Base-by-base conservation (phyloP, 169 alveolate genomes). In the Plasmodium vivax region DNA sequence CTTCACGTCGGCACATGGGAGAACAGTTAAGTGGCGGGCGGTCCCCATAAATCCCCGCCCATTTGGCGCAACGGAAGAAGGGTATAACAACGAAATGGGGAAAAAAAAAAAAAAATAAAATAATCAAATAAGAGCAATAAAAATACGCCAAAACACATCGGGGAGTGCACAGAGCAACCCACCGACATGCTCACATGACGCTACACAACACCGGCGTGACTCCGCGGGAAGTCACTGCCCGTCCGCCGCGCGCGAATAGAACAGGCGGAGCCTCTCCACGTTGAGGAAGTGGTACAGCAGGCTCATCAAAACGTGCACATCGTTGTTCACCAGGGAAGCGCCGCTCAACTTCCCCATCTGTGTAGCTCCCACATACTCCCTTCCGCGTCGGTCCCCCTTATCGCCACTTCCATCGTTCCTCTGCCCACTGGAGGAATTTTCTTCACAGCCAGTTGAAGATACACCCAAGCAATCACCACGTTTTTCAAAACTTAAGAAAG, bases 201-300 rank as follows among this genome's bases (percentile, higher is more conserved):
- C 27, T 23, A 23, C 27, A 23, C 27, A 23, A 23, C 27, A 23
- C 27, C 27, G 27, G 27, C 27, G 27, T 23, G 27, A 47, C 19
- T 0, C n/a, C 45, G 12, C 36, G 45, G 30, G 23, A n/a, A 32
- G 12, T 38, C 10, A n/a, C 62, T 10, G 32, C 62, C 51, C 62
- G 19, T 36, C 38, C 23, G 51, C 14, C 84, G 27, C 51, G 6
- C 51, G 30, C 32, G 68, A 12, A 75, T 75, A 85, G 27, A 85
- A 30, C 54, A 10, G 41, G 68, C 54, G 81, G 36, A 75, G 75
- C 38, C 74, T 72, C 16, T 56, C 71, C 58, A 32, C 23, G 62
- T 85, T 85, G 71, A 85, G 19, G 75, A 85, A 85, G 45, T 85
- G 71, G 30, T 85, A 85, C 16, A 85, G 38, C 43, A 85, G 14